Evolutionary conservation across 441 rosid genomes (phyloP).

Genomic region (Pelargonium fulgidum): DNA sequence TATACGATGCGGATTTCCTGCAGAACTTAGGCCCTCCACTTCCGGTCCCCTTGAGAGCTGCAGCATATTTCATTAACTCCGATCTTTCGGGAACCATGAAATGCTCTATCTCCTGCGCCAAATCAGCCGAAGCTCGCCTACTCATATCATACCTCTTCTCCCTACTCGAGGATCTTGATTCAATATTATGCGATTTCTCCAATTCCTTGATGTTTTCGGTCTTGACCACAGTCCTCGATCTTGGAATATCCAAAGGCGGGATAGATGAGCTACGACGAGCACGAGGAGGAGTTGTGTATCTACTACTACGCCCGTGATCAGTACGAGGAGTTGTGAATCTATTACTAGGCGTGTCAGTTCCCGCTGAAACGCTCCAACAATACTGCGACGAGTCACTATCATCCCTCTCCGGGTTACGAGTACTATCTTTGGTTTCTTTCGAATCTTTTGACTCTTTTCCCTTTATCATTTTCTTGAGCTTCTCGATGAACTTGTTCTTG

Average conservation of each 20-base stretch:
- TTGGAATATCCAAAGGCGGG: constrained; percentile 45
- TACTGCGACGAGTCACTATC: constrained; percentile 26
- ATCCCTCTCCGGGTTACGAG: constrained; percentile 27
- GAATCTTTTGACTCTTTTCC: constrained; percentile 45
- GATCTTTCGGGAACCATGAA: not conserved
- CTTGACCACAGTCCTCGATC: constrained; percentile 24
- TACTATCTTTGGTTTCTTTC: no score
- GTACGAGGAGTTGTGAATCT: constrained; percentile 20
- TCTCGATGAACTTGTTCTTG: constrained; percentile 48
- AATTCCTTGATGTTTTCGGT: constrained; percentile 31
- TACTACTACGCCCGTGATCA: no score
- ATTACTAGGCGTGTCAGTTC: constrained; percentile 24
- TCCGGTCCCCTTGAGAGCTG: not conserved
- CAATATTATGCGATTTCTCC: constrained; percentile 8
- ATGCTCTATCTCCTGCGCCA: not conserved
- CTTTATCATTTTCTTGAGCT: constrained; percentile 47
- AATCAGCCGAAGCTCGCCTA: not conserved
- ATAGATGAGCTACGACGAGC: constrained; percentile 23
- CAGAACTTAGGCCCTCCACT: not conserved
- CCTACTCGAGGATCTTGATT: not conserved
- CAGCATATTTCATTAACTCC: not conserved
- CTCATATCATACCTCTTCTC: not conserved
- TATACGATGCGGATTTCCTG: not conserved
- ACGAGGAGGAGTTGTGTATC: no score
- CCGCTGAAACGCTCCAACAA: constrained; percentile 29